Conservation (phyloP, 768 basidiomycete species). For the Lepiota brunneoincarnata region DNA sequence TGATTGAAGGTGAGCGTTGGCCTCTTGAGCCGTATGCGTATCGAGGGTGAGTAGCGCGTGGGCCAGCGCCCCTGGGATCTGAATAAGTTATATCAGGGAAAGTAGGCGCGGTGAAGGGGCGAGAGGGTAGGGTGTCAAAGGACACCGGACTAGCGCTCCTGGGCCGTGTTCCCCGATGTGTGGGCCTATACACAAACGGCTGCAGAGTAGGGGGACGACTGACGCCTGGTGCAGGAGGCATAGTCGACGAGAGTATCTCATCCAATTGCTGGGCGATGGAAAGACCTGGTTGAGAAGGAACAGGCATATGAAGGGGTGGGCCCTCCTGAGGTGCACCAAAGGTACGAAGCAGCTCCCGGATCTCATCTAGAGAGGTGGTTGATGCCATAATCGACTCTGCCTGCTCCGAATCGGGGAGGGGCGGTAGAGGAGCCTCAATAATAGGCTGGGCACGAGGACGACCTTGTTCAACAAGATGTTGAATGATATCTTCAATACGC, state of each 20-base stretch:
- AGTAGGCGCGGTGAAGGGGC: conserved; percentile 12
- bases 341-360: conserved; percentile 22
- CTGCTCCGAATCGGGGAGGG: conserved; percentile 18
- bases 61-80: background rate
- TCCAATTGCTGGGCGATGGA: conserved; percentile 60
- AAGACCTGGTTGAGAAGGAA: conserved; percentile 46
- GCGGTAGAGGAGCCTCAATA: conserved; percentile 17
- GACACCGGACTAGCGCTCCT: conserved; percentile 16
- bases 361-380: conserved; percentile 25
- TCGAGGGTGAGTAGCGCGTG: background rate
- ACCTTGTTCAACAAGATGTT: conserved; percentile 33
- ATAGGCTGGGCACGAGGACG: conserved; percentile 23
- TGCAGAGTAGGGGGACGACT: conserved; percentile 14
- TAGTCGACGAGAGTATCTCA: conserved; percentile 44
- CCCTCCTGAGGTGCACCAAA: conserved; percentile 16
- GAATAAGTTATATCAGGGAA: background rate
- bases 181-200: conserved; percentile 16
- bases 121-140: conserved; percentile 12
- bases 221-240: conserved; percentile 4
- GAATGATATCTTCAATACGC: conserved; percentile 47
- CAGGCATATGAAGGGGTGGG: conserved; percentile 29
- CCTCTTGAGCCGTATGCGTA: background rate
- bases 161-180: conserved; percentile 6
- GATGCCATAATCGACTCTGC: conserved; percentile 26
- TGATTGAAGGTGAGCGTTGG: background rate